Evolutionary conservation across 306 rosid species (phyloP).

Genomic region (Rosa lucieae): DNA sequence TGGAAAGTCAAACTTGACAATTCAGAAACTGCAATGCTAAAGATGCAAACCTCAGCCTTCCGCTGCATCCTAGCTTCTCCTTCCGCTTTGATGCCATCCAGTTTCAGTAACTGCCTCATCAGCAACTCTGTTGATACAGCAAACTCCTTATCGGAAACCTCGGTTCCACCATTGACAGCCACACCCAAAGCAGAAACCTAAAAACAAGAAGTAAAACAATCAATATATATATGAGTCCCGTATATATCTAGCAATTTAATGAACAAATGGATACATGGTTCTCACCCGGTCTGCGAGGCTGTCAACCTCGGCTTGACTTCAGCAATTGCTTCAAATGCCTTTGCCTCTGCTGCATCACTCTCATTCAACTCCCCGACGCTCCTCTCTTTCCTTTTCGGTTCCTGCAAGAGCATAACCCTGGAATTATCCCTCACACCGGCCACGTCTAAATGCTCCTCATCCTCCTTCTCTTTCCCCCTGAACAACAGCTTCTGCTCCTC

Average conservation of each 20-base stretch:
- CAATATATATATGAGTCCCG: slow-evolving; percentile 14
- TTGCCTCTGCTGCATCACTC: slow-evolving; percentile 48
- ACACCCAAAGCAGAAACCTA: slow-evolving; percentile 80
- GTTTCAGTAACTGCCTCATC: slow-evolving; percentile 77
- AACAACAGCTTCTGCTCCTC: slow-evolving; percentile 69
- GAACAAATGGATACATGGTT: not conserved
- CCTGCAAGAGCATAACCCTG: slow-evolving; percentile 65
- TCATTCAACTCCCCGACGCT: slow-evolving; percentile 47
- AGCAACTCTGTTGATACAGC: slow-evolving; percentile 67
- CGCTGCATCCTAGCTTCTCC: slow-evolving; percentile 83
- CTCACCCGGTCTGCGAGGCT: slow-evolving; percentile 73
- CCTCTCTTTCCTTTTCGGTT: slow-evolving; percentile 50
- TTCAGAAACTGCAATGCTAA: not conserved
- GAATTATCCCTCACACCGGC: slow-evolving; percentile 83
- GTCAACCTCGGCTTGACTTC: slow-evolving; percentile 71
- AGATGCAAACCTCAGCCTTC: slow-evolving; percentile 71
- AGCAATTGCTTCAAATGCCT: slow-evolving; percentile 62
- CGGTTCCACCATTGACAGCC: slow-evolving; percentile 65
- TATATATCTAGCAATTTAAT: not conserved
- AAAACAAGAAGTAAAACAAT: slow-evolving; percentile 18
- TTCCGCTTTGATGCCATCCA: slow-evolving; percentile 83
- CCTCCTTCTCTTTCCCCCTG: slow-evolving; percentile 66
- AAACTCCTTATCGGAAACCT: slow-evolving; percentile 73
- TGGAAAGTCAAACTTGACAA: not conserved
- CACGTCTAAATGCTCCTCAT: slow-evolving; percentile 59